Percentiles rank a stretch among this genome's conserved stretches.
phyloP scores from a whole-genome alignment of 1,284 basidiomycete genomes.

The Vanrija sp. region DNA sequence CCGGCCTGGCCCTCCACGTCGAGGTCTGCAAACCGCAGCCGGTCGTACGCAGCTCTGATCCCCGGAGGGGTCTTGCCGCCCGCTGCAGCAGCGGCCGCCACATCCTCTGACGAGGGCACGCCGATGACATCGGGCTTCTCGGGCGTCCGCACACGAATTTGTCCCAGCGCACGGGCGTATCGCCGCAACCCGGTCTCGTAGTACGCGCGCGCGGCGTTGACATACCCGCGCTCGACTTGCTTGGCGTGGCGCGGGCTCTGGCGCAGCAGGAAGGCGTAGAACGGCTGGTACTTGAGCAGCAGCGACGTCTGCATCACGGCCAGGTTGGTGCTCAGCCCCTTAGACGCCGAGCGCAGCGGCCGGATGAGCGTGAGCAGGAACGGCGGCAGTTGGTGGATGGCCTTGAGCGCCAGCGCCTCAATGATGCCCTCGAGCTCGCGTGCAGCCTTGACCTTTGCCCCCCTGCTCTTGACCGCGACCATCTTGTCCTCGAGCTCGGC shows the following conservation, averaged over 20 bases:
- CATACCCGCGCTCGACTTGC: constrained; percentile 86
- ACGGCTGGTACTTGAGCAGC: constrained; percentile 74
- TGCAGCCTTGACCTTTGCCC: constrained; percentile 70
- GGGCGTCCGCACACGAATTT: constrained; percentile 61
- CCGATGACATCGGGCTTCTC: constrained; percentile 44
- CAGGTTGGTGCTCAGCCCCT: constrained; percentile 75
- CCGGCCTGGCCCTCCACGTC: constrained; percentile 60
- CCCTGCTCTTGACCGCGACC: constrained; percentile 61
- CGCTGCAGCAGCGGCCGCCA: constrained; percentile 20
- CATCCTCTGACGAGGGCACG: constrained; percentile 31
- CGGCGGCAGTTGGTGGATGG: constrained; percentile 77
- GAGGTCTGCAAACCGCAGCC: constrained; percentile 65
- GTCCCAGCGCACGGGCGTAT: constrained; percentile 75
- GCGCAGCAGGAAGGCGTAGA: constrained; percentile 81
- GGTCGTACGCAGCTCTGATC: constrained; percentile 52
- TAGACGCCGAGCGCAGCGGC: constrained; percentile 67
- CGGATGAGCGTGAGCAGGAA: constrained; percentile 81
- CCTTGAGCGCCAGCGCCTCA: constrained; percentile 80
- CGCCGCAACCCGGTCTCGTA: constrained; percentile 94
- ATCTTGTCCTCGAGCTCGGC: constrained; percentile 73
- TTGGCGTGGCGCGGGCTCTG: constrained; percentile 77
- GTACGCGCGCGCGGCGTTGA: constrained; percentile 77
- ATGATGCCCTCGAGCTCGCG: constrained; percentile 74
- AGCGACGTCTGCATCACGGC: constrained; percentile 87
- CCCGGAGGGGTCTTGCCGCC: constrained; percentile 39